These are phyloP conservation scores for Catenaria anguillulae DNA, from an alignment of 371 early-diverging fungal genomes.

Conservation along the genomic window DNA sequence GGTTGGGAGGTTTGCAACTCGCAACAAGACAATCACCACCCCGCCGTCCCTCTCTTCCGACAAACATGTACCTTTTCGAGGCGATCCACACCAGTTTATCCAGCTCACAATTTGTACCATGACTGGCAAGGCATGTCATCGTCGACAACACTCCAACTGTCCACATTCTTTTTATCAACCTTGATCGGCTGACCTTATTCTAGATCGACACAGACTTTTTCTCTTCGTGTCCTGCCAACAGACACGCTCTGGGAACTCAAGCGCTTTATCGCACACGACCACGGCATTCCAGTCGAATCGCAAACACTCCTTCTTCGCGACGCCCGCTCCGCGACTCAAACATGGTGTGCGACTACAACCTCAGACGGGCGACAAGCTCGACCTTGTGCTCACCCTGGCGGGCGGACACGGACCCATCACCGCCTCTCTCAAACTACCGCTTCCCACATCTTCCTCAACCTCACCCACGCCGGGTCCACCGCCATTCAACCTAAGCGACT, in stretches of 20 bases:
- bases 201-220: neutral
- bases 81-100: neutral
- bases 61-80: neutral
- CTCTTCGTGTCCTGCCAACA: neutral
- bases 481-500: too few species aligned
- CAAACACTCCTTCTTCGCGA: neutral
- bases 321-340: neutral
- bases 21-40: neutral
- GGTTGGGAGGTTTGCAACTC: too few species aligned
- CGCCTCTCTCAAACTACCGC: neutral
- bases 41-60: neutral
- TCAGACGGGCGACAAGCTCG: too few species aligned
- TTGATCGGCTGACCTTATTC: too few species aligned
- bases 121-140: neutral
- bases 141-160: conserved; percentile 20
- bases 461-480: too few species aligned
- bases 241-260: neutral
- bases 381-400: neutral
- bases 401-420: neutral
- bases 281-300: neutral
- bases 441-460: too few species aligned
- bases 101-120: neutral
- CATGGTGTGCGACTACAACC: neutral
- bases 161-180: neutral
- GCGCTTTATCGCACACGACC: neutral